Evolutionary conservation across 257 asterid species (phyloP).

Genomic region (Leonotis leonurus): DNA sequence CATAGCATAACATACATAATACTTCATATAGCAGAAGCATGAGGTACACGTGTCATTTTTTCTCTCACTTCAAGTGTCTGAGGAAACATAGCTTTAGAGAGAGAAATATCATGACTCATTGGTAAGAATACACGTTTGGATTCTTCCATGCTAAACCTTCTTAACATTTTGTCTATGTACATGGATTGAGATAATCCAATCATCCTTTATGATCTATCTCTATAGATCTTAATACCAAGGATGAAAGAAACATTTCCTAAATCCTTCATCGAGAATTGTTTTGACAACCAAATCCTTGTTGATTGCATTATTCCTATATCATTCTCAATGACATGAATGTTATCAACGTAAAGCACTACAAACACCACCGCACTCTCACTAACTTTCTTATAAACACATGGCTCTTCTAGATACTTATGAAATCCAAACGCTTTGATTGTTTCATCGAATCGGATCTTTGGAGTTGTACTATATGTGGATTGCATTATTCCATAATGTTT

Average conservation of each 20-base stretch:
- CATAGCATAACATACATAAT: not conserved
- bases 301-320: not conserved
- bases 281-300: not conserved
- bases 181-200: not conserved
- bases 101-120: not conserved
- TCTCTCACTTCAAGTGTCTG: not conserved
- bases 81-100: not conserved
- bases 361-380: not conserved
- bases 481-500: not conserved
- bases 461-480: too few species aligned
- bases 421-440: not conserved
- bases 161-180: not conserved
- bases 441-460: too few species aligned
- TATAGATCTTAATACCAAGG: not conserved
- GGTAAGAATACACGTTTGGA: not conserved
- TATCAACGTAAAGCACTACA: not conserved
- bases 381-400: not conserved
- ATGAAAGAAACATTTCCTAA: not conserved
- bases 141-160: not conserved
- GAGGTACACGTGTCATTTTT: not conserved
- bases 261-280: not conserved
- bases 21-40: not conserved
- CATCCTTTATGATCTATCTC: not conserved
- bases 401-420: not conserved
- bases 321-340: not conserved